These are phyloP conservation scores for Eucalyptus urophylla DNA, from an alignment of 345 rosid genomes.

Conservation along the genomic window DNA sequence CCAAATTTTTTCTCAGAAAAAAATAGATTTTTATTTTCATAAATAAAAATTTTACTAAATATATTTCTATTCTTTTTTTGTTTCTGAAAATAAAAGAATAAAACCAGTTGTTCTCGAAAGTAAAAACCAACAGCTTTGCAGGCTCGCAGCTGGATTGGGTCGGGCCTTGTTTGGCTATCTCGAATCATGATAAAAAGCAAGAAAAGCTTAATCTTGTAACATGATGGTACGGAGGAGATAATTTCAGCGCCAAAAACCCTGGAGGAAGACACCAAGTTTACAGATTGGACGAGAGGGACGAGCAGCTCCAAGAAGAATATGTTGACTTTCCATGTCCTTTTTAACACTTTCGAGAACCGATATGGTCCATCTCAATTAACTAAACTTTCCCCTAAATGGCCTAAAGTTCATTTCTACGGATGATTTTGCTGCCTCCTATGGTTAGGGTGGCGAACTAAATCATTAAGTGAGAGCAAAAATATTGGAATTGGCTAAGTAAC, in stretches of 20 bases:
- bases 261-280: no score
- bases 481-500: not conserved
- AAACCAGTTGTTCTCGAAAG: rapidly evolving
- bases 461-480: not conserved
- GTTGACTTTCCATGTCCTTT: not conserved
- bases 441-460: not conserved
- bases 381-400: not conserved
- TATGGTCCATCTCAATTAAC: not conserved
- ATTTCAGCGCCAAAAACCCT: not conserved
- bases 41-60: no score
- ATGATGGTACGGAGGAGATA: not conserved
- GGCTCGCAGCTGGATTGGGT: not conserved
- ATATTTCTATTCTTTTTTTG: rapidly evolving
- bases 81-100: rapidly evolving
- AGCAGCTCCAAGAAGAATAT: not conserved
- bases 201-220: not conserved
- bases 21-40: rapidly evolving
- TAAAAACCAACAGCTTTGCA: not conserved
- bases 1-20: no score
- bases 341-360: not conserved
- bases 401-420: not conserved
- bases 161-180: not conserved
- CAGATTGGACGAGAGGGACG: no score
- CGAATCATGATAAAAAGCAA: not conserved
- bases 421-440: not conserved